phyloP scores from a whole-genome alignment of 2,329 filamentous ascomycete genomes.

The Helotiales sp. region DNA sequence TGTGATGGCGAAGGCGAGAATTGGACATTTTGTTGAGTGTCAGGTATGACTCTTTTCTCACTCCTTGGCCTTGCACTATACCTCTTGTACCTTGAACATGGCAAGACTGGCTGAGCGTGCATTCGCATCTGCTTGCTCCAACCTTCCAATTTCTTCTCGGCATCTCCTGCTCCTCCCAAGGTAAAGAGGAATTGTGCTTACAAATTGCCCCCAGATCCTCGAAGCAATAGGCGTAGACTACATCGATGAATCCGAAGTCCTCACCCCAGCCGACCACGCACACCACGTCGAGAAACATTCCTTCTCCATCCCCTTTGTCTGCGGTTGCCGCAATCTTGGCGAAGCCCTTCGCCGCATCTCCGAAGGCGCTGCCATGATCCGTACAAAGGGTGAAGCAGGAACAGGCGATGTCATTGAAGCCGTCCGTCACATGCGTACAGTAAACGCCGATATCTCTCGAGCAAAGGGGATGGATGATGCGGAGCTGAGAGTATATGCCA shows the following conservation, averaged over 20 bases:
- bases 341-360: slow-evolving; percentile 88
- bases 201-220: slow-evolving; percentile 67
- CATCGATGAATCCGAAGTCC: slow-evolving; percentile 96
- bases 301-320: slow-evolving; percentile 89
- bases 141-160: not conserved
- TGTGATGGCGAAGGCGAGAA: slow-evolving; percentile 98
- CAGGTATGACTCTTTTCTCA: no score
- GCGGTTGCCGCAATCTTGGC: slow-evolving; percentile 90
- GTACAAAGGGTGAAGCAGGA: slow-evolving; percentile 96
- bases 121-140: no score
- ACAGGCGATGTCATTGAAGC: slow-evolving; percentile 97
- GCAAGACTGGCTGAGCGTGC: no score
- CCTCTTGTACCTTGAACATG: no score
- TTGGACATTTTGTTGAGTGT: slow-evolving; percentile 97
- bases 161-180: not conserved
- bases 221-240: slow-evolving; percentile 95
- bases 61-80: not conserved
- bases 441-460: slow-evolving; percentile 77
- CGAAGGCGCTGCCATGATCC: slow-evolving; percentile 97
- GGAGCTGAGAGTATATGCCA: slow-evolving; percentile 76
- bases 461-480: slow-evolving; percentile 66
- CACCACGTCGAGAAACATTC: slow-evolving; percentile 88
- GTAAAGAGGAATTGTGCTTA: slow-evolving; percentile 3
- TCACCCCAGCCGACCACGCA: slow-evolving; percentile 88
- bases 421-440: slow-evolving; percentile 91